A percentile compares a stretch with the other conserved stretches of the same genome.
These are phyloP conservation scores for Jatropha curcas DNA, from an alignment of 345 rosid species.

Conservation along the genomic window DNA sequence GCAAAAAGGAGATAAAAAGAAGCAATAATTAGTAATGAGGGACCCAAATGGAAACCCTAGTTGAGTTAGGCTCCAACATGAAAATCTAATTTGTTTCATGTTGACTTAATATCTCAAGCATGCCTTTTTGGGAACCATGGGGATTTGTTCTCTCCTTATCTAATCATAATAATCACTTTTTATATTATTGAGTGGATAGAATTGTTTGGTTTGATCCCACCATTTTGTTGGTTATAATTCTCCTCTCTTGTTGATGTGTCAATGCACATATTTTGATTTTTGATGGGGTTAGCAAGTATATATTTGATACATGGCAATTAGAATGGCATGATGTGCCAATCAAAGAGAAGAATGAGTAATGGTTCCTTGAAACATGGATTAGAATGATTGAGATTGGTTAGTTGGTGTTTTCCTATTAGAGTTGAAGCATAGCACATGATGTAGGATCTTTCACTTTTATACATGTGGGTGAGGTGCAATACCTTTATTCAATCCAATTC, in stretches of 20 bases:
- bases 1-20: neutral
- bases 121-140: neutral
- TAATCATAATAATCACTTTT: neutral
- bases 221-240: neutral
- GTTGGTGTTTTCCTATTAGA: conserved; percentile 23
- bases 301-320: neutral
- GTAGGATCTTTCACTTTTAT: neutral
- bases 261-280: conserved; percentile 6
- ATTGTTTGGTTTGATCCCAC: conserved; percentile 10
- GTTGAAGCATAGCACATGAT: conserved; percentile 31
- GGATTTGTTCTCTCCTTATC: neutral
- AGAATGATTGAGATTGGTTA: conserved; percentile 18
- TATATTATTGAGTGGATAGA: conserved; percentile 21
- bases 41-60: conserved; percentile 8
- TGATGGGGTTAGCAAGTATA: conserved; percentile 15
- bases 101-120: conserved; percentile 6
- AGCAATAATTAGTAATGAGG: neutral
- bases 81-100: conserved; percentile 8
- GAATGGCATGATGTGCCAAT: conserved; percentile 25
- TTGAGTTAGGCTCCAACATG: conserved; percentile 2
- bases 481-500: too few species aligned
- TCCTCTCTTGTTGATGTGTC: conserved; percentile 5
- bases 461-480: neutral
- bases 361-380: conserved; percentile 25
- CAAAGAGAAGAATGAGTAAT: conserved; percentile 15